Conservation (phyloP, 2,329 filamentous ascomycete genomes). For the Colletotrichum melonis region DNA sequence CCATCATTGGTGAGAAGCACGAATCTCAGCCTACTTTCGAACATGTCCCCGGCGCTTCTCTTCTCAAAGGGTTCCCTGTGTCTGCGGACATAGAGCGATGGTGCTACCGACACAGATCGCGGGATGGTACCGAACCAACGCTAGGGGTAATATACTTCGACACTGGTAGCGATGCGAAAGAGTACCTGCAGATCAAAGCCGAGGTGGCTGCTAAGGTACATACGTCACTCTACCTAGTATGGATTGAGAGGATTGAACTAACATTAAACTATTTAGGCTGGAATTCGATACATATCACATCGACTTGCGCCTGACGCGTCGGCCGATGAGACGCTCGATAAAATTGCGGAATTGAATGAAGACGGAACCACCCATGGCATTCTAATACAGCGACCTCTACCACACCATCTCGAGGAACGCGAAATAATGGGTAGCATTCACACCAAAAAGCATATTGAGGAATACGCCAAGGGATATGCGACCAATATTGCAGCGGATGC, state of each 20-base stretch:
- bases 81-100: not conserved
- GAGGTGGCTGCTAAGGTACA: not conserved
- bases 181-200: not conserved
- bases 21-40: not conserved
- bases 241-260: not conserved
- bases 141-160: not conserved
- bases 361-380: not conserved
- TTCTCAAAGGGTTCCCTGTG: not conserved
- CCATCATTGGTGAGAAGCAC: not conserved
- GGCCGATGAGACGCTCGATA: not conserved
- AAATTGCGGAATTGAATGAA: not conserved
- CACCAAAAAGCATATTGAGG: slow-evolving; percentile 4
- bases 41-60: not conserved
- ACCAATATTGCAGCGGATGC: slow-evolving; percentile 14
- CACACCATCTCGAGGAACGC: not conserved
- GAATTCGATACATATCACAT: not conserved
- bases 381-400: slow-evolving; percentile 7
- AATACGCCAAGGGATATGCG: not conserved
- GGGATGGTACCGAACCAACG: not conserved
- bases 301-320: not conserved
- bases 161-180: not conserved
- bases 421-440: slow-evolving; percentile 4
- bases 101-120: not conserved
- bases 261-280: not conserved
- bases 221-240: not conserved